Percentiles rank a stretch among this genome's conserved stretches.
Evolutionary conservation across 352 stramenopile species (phyloP).

Genomic region (Phytophthora ramorum): DNA sequence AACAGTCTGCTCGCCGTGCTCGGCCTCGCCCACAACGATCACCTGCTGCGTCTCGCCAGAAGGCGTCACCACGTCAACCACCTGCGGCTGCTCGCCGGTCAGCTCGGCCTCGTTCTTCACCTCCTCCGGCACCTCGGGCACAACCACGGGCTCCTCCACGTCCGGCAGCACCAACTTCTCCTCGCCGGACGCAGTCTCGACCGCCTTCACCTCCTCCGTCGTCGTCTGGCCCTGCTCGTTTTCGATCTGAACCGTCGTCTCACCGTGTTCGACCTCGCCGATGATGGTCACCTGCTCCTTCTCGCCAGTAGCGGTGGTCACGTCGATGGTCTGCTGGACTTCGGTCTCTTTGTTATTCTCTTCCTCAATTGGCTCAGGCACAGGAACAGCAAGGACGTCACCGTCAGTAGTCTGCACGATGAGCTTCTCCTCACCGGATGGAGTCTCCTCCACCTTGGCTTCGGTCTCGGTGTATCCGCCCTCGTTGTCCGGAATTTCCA

Average conservation of each 20-base stretch:
- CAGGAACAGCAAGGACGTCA: background rate
- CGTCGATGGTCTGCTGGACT: background rate
- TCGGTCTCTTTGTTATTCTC: background rate
- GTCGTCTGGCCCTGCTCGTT: conserved; percentile 1
- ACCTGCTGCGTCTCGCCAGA: conserved; percentile 1
- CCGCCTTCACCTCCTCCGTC: background rate
- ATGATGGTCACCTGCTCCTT: conserved; percentile 6
- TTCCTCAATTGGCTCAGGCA: background rate
- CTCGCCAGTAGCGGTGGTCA: background rate
- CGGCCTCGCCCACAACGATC: conserved; percentile 3
- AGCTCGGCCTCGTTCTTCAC: conserved; percentile 37
- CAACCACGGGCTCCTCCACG: background rate
- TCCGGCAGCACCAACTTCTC: background rate
- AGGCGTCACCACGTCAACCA: conserved; percentile 16
- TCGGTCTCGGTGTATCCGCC: background rate
- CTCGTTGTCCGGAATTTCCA: conserved; percentile 4
- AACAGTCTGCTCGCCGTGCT: conserved; percentile 3
- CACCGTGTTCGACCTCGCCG: conserved; percentile 3
- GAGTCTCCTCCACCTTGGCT: background rate
- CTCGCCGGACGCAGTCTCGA: conserved; percentile 8
- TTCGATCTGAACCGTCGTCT: conserved; percentile 5
- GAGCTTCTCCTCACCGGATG: background rate
- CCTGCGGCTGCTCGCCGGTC: conserved; percentile 6
- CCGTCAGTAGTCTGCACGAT: background rate
- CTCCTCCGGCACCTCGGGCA: conserved; percentile 1